Percentiles rank a stretch among this genome's conserved stretches.
phyloP scores from a whole-genome alignment of 2,329 filamentous ascomycete species.

The Beauveria scarabaeidicola region DNA sequence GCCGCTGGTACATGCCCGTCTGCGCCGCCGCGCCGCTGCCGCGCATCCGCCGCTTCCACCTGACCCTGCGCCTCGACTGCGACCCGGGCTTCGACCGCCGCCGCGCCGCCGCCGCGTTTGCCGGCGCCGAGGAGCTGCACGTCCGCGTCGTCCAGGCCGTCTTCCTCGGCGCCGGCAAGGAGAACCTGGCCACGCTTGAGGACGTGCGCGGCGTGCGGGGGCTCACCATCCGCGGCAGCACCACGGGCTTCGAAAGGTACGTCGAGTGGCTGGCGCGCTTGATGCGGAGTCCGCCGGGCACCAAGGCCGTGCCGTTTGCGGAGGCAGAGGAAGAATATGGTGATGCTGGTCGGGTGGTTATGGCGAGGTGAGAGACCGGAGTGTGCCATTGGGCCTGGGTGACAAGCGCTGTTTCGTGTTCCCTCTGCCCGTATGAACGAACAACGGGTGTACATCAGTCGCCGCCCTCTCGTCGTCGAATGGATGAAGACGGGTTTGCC shows the following conservation, averaged over 20 bases:
- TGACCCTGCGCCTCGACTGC: constrained; percentile 33
- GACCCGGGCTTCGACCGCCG: constrained; percentile 25
- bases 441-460: too few relatives aligned
- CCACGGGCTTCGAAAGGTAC: constrained; percentile 34
- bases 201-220: constrained; percentile 31
- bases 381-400: background rate
- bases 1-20: constrained; percentile 24
- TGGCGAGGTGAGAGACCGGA: background rate
- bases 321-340: background rate
- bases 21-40: constrained; percentile 20
- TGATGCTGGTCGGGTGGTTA: background rate
- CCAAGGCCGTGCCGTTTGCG: constrained; percentile 16
- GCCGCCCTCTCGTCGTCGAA: too few relatives aligned
- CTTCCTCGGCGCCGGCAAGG: constrained; percentile 30
- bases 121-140: constrained; percentile 30
- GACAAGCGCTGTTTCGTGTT: too few relatives aligned
- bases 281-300: constrained; percentile 26
- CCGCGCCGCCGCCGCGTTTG: constrained; percentile 26
- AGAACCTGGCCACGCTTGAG: constrained; percentile 33
- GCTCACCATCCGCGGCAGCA: constrained; percentile 29
- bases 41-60: constrained; percentile 30
- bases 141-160: constrained; percentile 30
- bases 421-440: too few relatives aligned
- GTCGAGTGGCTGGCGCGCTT: constrained; percentile 29
- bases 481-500: too few relatives aligned